These are phyloP conservation scores for Calocera viscosa DNA, from an alignment of 768 basidiomycete genomes.

Conservation along the genomic window DNA sequence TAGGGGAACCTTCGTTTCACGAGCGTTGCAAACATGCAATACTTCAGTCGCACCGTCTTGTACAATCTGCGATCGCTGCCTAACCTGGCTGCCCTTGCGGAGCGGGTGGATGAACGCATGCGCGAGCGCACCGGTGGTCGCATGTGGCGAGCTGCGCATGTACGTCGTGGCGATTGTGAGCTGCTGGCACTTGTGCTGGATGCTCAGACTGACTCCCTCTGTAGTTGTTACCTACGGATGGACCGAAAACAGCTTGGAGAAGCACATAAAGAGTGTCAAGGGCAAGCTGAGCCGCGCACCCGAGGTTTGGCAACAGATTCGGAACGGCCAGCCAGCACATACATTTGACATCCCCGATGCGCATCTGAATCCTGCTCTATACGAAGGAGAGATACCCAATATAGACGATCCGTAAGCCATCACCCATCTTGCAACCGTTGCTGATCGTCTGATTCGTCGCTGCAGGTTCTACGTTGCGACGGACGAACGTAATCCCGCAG, in stretches of 20 bases:
- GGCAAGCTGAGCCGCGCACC: conserved; percentile 23
- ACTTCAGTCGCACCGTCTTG: conserved; percentile 27
- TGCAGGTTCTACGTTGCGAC: conserved; percentile 22
- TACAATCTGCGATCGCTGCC: conserved; percentile 24
- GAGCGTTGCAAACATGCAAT: conserved; percentile 25
- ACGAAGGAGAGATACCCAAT: conserved; percentile 12
- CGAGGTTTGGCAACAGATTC: conserved; percentile 7
- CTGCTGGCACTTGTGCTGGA: neutral
- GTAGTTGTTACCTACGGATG: conserved; percentile 25
- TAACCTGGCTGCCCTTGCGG: conserved; percentile 24
- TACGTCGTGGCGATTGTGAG: conserved; percentile 36
- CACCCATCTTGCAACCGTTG: neutral
- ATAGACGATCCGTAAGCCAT: conserved; percentile 13
- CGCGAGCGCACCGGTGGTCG: conserved; percentile 17
- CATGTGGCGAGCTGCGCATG: conserved; percentile 34
- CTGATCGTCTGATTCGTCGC: neutral
- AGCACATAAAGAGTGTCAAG: conserved; percentile 29
- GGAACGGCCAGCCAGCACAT: neutral
- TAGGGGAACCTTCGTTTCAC: conserved; percentile 11
- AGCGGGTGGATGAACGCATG: conserved; percentile 28
- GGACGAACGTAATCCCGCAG: conserved; percentile 32
- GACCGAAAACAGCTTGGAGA: conserved; percentile 29
- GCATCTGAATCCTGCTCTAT: conserved; percentile 12
- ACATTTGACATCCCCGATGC: conserved; percentile 12
- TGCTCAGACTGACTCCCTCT: neutral